Evolutionary conservation across 169 alveolate genomes (phyloP).

Genomic region (Plasmodium gallinaceum): DNA sequence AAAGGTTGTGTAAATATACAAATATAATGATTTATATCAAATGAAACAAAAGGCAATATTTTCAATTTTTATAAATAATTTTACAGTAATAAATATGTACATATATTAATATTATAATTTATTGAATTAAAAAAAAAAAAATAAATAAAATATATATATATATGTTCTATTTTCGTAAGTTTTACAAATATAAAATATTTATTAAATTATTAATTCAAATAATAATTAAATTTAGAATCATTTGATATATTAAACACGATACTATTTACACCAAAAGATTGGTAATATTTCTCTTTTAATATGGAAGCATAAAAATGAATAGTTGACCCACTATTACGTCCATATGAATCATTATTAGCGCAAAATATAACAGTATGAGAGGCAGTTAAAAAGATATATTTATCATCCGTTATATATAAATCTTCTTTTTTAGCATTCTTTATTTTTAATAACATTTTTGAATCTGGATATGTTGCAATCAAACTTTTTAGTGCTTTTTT

Average conservation of each 20-base stretch:
- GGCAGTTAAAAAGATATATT: constrained; percentile 21
- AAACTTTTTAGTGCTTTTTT: constrained; percentile 17
- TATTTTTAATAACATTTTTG: constrained; percentile 6
- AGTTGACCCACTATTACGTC: constrained; percentile 37
- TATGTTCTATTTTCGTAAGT: background rate
- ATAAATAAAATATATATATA: background rate
- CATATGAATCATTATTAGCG: constrained; percentile 58
- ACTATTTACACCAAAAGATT: constrained; percentile 28
- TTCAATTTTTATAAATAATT: too few species aligned
- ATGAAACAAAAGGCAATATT: too few species aligned
- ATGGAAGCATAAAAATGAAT: constrained; percentile 44
- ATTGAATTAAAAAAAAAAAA: background rate
- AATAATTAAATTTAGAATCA: constrained; percentile 34
- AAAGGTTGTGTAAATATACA: too few species aligned
- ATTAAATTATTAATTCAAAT: background rate
- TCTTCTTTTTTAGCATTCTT: constrained; percentile 16
- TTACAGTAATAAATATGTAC: too few species aligned
- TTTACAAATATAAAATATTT: background rate
- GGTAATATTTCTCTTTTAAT: constrained; percentile 46
- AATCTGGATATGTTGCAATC: constrained; percentile 19
- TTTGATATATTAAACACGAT: constrained; percentile 26
- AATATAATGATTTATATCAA: too few species aligned
- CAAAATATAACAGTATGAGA: constrained; percentile 48
- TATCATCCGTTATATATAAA: constrained; percentile 52
- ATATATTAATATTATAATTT: too few species aligned